phyloP scores from a whole-genome alignment of 2,329 filamentous ascomycete genomes.

The Fusarium buxicola region DNA sequence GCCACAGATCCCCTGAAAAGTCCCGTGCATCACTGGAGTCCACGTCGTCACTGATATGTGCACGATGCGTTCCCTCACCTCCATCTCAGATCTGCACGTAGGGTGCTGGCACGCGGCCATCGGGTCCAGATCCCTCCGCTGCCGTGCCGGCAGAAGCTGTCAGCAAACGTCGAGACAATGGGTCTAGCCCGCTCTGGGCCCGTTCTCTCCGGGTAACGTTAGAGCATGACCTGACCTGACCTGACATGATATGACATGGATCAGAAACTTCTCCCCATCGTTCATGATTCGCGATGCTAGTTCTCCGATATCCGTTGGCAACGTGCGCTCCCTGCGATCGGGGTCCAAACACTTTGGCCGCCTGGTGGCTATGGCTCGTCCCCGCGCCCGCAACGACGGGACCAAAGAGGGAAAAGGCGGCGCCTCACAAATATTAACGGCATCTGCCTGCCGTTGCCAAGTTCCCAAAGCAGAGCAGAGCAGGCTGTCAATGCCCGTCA shows the following conservation, averaged over 20 bases:
- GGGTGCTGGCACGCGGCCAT: slow-evolving; percentile 33
- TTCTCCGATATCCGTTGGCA: slow-evolving; percentile 28
- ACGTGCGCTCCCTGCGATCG: slow-evolving; percentile 34
- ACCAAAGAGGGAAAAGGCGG: background rate
- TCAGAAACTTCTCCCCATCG: slow-evolving; percentile 14
- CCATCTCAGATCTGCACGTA: slow-evolving; percentile 36
- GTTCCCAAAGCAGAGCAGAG: background rate
- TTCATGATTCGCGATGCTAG: slow-evolving; percentile 8
- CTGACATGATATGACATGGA: slow-evolving; percentile 20
- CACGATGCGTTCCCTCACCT: background rate
- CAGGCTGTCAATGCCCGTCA: background rate
- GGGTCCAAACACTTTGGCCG: slow-evolving; percentile 5
- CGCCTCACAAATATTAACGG: background rate
- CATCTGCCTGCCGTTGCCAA: background rate
- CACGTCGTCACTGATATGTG: background rate
- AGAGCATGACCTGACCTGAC: background rate
- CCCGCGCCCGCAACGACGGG: background rate
- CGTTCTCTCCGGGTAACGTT: slow-evolving; percentile 5
- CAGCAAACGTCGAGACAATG: background rate
- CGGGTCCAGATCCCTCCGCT: slow-evolving; percentile 13
- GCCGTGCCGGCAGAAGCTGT: slow-evolving; percentile 11
- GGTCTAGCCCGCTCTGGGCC: slow-evolving; percentile 12
- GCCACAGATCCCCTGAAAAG: slow-evolving; percentile 2
- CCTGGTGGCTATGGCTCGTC: background rate
- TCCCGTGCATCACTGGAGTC: background rate